Evolutionary conservation across 1,139 yeast genomes (phyloP), one percentile per base, ranked within the genome.

Genomic region (Saccharomyces hybrid): DNA sequence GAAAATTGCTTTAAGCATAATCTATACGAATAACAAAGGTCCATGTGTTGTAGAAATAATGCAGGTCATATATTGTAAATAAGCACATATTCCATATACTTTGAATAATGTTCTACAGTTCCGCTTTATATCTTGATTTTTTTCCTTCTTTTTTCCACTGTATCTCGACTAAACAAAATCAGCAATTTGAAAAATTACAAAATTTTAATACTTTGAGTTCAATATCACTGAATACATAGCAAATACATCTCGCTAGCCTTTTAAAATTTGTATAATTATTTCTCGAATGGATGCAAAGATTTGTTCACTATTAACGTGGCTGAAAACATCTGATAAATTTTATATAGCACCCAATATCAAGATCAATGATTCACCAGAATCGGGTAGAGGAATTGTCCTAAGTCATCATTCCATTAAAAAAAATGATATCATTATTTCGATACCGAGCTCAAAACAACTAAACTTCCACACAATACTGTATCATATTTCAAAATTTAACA

Each of bases 331-430:
- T 3, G 58, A 55, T 7, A 51, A 50, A 8, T 65, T 63, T 50
- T 51, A 54, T 20, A 16, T 67, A 13, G 48, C 58, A 34, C 56
- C 55, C 4, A 59, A 59, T 14, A 57, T 76, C 13, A 51, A 51
- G 2, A 66, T 76, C 1, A 57, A 55, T 14, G 72, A 74, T 34
- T 69, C 75, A n/a, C 59, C 59, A 0, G 71, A 69, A 9, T 76
- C 81, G 42, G 96, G 96, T 31, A 76, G 91, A 68, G 88, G 90
- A 59, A 76, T 88, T 34, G 73, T 76, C 48, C 79, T 67, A 4
- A 46, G 83, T 3, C 57, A 55, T 0, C 67, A 66, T 0, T 50
- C 53, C 4, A 65, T 87, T 31, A 60, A 60, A 14, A 61, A 64
- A 8, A 71, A 76, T 49, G 81, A 80, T 54, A 67, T 70, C 20